Percentiles rank a stretch among this genome's conserved stretches.
phyloP scores from a whole-genome alignment of 2,329 filamentous ascomycete genomes.

The Myriangium duriaei region DNA sequence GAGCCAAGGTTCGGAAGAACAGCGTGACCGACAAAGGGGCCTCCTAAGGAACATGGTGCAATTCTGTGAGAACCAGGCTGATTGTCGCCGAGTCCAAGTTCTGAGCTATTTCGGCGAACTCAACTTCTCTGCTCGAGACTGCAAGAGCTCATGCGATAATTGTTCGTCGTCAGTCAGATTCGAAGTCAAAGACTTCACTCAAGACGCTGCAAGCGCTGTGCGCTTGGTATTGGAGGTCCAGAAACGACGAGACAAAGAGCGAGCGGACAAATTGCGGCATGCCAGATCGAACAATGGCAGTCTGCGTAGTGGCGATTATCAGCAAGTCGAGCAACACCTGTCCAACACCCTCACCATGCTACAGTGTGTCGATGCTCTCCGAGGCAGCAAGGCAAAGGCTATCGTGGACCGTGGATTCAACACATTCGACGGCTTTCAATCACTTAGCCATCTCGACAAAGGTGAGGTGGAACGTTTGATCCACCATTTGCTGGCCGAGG shows the following conservation, averaged over 20 bases:
- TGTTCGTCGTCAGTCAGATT: slow-evolving; percentile 63
- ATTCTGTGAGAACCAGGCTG: slow-evolving; percentile 78
- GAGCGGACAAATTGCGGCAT: slow-evolving; percentile 1
- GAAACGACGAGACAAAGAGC: slow-evolving; percentile 22
- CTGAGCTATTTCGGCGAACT: slow-evolving; percentile 88
- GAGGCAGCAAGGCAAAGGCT: slow-evolving; percentile 53
- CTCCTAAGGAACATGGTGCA: slow-evolving; percentile 79
- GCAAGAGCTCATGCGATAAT: slow-evolving; percentile 73
- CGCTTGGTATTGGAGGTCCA: slow-evolving; percentile 50
- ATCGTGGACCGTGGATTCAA: slow-evolving; percentile 42
- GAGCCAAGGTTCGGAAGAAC: slow-evolving; percentile 59
- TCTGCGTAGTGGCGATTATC: slow-evolving; percentile 1
- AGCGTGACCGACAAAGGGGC: slow-evolving; percentile 69
- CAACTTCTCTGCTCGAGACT: slow-evolving; percentile 58
- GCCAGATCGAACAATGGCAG: neutral
- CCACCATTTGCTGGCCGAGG: slow-evolving; percentile 59
- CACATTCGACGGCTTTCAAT: slow-evolving; percentile 47
- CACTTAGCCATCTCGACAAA: slow-evolving; percentile 56
- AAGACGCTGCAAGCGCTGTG: slow-evolving; percentile 59
- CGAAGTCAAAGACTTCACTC: slow-evolving; percentile 63
- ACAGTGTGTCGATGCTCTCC: slow-evolving; percentile 74
- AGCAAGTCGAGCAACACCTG: slow-evolving; percentile 4
- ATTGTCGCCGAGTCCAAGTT: slow-evolving; percentile 79
- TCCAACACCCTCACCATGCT: slow-evolving; percentile 51
- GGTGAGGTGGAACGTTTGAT: slow-evolving; percentile 78